phyloP scores from a whole-genome alignment of 148 eudicot genomes.

The Chenopodium album region DNA sequence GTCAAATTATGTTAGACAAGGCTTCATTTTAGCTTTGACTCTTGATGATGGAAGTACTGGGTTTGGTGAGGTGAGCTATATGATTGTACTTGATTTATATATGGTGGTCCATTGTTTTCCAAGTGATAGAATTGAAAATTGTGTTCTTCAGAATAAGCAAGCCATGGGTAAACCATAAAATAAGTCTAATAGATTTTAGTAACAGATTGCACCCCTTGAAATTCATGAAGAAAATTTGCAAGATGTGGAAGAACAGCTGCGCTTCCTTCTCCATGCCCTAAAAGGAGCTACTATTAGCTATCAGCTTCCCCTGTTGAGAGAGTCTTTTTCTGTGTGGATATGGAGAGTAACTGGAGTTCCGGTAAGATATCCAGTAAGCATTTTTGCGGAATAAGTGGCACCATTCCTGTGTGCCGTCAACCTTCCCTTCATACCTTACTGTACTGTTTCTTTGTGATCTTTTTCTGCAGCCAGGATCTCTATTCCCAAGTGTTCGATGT shows the following conservation, averaged over 20 bases:
- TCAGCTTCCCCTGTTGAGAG: conserved; percentile 64
- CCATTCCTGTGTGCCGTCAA: too few species aligned
- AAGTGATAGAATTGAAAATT: background rate
- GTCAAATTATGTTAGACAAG: conserved; percentile 58
- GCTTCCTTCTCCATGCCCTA: conserved; percentile 54
- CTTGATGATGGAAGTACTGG: conserved; percentile 92
- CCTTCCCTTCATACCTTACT: background rate
- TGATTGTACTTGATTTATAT: background rate
- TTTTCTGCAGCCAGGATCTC: conserved; percentile 59
- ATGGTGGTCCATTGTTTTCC: background rate
- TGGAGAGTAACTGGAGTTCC: conserved; percentile 67
- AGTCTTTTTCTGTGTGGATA: conserved; percentile 79
- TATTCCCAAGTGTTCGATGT: conserved; percentile 90
- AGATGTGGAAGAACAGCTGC: conserved; percentile 85
- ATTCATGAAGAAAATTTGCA: conserved; percentile 59
- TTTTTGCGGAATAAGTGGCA: background rate
- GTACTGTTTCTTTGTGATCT: background rate
- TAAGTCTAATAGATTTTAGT: background rate
- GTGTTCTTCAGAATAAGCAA: background rate
- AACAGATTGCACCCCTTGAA: conserved; percentile 87
- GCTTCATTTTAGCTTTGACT: conserved; percentile 61
- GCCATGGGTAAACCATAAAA: background rate
- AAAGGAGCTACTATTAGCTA: conserved; percentile 45
- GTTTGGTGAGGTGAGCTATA: conserved; percentile 76
- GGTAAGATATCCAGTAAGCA: conserved; percentile 42